A percentile compares a stretch with the other conserved stretches of the same genome.
phyloP scores from a whole-genome alignment of 2,329 filamentous ascomycete species.

The Arthrinium phaeospermum region DNA sequence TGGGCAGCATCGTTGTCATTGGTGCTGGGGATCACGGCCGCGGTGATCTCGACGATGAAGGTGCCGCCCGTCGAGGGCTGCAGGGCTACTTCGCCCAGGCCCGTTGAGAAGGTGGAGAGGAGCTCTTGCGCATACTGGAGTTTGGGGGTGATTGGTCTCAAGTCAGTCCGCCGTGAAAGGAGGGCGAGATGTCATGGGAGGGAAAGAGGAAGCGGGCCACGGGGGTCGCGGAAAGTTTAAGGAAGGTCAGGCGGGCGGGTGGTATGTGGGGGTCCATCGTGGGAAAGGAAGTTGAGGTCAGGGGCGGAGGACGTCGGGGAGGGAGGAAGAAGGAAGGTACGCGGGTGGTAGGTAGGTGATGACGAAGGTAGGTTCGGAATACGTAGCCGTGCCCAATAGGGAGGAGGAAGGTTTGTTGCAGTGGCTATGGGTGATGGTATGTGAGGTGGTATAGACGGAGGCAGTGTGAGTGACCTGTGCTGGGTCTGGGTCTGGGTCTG shows the following conservation, averaged over 20 bases:
- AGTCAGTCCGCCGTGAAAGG: not conserved
- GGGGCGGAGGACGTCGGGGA: not conserved
- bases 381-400: not conserved
- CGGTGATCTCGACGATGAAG: conserved; percentile 74
- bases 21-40: conserved; percentile 24
- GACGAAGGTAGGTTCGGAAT: not conserved
- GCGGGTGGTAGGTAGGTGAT: too few species aligned
- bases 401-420: not conserved
- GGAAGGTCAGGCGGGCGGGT: not conserved
- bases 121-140: conserved; percentile 89
- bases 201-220: not conserved
- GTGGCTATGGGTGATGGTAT: not conserved
- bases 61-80: conserved; percentile 84
- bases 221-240: conserved; percentile 1
- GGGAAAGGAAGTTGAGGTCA: not conserved
- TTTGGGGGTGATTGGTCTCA: not conserved
- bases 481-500: too few species aligned
- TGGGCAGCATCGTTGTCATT: conserved; percentile 37
- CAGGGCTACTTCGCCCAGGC: conserved; percentile 85
- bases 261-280: not conserved
- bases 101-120: conserved; percentile 85
- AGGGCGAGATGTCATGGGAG: not conserved
- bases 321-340: too few species aligned
- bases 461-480: too few species aligned
- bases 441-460: not conserved